Conservation (phyloP, 192 early-diverging fungal species). For the Backusella westeae region DNA sequence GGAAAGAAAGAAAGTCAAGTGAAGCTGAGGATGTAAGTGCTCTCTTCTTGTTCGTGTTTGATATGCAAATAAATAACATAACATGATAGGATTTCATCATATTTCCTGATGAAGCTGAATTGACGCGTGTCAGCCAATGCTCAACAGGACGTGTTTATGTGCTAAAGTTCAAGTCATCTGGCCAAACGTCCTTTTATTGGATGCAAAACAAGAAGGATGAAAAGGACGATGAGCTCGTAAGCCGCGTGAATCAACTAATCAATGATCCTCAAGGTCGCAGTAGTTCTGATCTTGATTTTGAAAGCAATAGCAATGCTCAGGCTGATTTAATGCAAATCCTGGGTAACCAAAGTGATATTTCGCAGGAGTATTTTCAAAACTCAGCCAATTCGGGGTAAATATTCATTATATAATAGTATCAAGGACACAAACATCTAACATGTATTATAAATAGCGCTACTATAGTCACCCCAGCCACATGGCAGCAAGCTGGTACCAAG, state of each 20-base stretch:
- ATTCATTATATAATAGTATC: background rate
- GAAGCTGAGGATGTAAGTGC: conserved; percentile 46
- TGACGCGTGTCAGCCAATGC: conserved; percentile 48
- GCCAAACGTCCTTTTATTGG: conserved; percentile 81
- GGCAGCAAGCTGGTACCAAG: background rate
- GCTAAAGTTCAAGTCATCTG: conserved; percentile 78
- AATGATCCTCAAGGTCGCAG: conserved; percentile 42
- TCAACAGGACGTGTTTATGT: conserved; percentile 77
- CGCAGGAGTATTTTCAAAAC: conserved; percentile 32
- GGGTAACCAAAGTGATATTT: conserved; percentile 18
- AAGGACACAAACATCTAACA: background rate
- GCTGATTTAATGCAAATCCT: conserved; percentile 17
- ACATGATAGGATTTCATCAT: conserved; percentile 59
- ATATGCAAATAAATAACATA: too few relatives aligned
- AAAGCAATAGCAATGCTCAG: background rate
- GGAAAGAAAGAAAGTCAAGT: conserved; percentile 64
- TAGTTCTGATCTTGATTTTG: conserved; percentile 21
- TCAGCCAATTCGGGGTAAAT: conserved; percentile 29
- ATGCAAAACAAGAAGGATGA: conserved; percentile 68
- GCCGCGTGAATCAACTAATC: conserved; percentile 57
- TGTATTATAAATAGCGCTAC: background rate
- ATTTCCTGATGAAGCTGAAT: conserved; percentile 75
- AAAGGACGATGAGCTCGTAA: conserved; percentile 54
- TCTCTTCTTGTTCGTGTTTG: background rate
- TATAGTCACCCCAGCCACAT: background rate